Base-by-base conservation (phyloP, 805 yeast species). In the Suhomyces sp. region DNA sequence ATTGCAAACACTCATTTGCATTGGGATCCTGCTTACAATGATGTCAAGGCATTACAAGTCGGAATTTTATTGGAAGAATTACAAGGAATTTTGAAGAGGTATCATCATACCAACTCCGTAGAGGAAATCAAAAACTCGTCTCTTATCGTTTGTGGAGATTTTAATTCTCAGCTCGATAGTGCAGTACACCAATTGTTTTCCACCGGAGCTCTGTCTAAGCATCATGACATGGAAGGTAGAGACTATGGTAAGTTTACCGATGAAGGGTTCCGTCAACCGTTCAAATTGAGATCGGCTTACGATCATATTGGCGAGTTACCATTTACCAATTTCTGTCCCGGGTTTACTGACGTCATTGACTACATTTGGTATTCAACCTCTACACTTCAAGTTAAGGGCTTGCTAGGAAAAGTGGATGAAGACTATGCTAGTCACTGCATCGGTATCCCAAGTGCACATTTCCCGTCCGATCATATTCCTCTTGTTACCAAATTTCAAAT, bases 1-100 rank as follows among this genome's bases (percentile, higher is more conserved):
- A 77, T 90, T 36, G 91, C 88, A 3, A 93, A 91, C 63, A 93
- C 98, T 0, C 99, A 94, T 78, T 82, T 94, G 68, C 97, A 93
- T 69, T 94, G 99, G 98, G 97, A 94, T 74, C 99, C 99, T 4
- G 90, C 88, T 48, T 89, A 86, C 66, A 90, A 90, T 67, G 99
- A 94, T 72, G 99, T 94, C 52, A 94, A 94, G 70, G 84, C 97
- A 2, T 87, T 94, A 73, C 99, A 94, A 75, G 94, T 89, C 52
- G 97, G 97, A 44, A 87, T 94, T 27, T 74, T 94, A 57, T 73
- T 94, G 62, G 97, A 93, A 62, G 97, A 94, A 70, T 71, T 96
- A 64, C 94, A 90, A 65, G 73, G 73, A 6, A 69, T 89, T 47
- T 72, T 85, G 44, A 83, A 82, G 63, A 80, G 76, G 64, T 78